phyloP scores from a whole-genome alignment of 2,329 filamentous ascomycete species.

The Biscogniauxia mediterranea region DNA sequence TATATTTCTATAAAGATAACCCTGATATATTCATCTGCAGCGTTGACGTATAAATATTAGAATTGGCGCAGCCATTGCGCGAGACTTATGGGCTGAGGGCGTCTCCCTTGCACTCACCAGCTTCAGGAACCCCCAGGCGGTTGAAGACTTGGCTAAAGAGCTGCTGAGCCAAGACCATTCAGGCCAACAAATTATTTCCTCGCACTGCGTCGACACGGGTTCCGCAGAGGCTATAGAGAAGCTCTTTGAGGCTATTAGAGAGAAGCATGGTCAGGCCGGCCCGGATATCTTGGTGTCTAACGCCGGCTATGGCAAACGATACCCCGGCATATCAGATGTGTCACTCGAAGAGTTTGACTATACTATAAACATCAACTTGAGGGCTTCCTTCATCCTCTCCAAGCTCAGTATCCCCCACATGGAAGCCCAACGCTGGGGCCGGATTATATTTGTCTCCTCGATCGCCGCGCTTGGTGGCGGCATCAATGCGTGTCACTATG shows the following conservation, averaged over 20 bases:
- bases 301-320: conserved; percentile 64
- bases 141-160: conserved; percentile 29
- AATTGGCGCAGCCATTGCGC: conserved; percentile 35
- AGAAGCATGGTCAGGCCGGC: conserved; percentile 47
- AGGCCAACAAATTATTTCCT: conserved; percentile 40
- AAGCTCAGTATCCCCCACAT: conserved; percentile 61
- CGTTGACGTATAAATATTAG: conserved; percentile 19
- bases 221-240: conserved; percentile 50
- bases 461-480: conserved; percentile 63
- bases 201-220: conserved; percentile 58
- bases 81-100: conserved; percentile 34
- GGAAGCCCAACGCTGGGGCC: conserved; percentile 58
- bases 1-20: neutral
- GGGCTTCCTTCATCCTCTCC: conserved; percentile 60
- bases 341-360: conserved; percentile 63
- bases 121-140: conserved; percentile 27
- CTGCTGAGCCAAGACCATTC: conserved; percentile 29
- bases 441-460: conserved; percentile 63
- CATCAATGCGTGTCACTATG: conserved; percentile 61
- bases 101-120: conserved; percentile 35
- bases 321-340: conserved; percentile 56
- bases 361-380: conserved; percentile 60
- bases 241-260: conserved; percentile 54
- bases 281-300: conserved; percentile 67
- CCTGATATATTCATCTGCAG: conserved; percentile 4